phyloP scores from a whole-genome alignment of 139 green algal genomes.

The Eudorina sp. region DNA sequence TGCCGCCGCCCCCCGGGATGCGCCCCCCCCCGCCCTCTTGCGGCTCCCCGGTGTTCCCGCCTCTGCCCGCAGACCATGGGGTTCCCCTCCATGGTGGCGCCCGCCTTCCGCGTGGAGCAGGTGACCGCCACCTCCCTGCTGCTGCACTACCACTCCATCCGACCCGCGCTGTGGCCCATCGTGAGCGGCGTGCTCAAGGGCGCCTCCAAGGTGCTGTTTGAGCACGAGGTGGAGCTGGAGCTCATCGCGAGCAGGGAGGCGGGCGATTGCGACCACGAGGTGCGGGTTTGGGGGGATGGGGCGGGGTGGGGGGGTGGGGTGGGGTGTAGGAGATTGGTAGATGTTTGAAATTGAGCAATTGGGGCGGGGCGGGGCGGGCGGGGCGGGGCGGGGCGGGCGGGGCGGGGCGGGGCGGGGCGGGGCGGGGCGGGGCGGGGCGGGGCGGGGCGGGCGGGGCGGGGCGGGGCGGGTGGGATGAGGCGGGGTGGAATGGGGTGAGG shows the following conservation, averaged over 20 bases:
- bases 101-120: slow-evolving; percentile 63
- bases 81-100: slow-evolving; percentile 58
- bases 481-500: too few species aligned
- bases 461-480: too few species aligned
- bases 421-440: too few species aligned
- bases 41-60: too few species aligned
- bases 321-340: too few species aligned
- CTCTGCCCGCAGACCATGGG: slow-evolving; percentile 25
- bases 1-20: too few species aligned
- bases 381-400: too few species aligned
- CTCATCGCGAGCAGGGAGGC: slow-evolving; percentile 52
- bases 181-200: slow-evolving; percentile 64
- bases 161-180: slow-evolving; percentile 66
- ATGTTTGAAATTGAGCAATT: too few species aligned
- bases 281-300: neutral
- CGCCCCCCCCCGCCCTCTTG: too few species aligned
- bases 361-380: neutral
- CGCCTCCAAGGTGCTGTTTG: slow-evolving; percentile 26
- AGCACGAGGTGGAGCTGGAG: slow-evolving; percentile 47
- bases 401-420: too few species aligned
- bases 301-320: too few species aligned
- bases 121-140: slow-evolving; percentile 48
- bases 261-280: slow-evolving; percentile 62
- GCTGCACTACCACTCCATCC: slow-evolving; percentile 65
- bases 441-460: too few species aligned